phyloP scores from a whole-genome alignment of 768 basidiomycete species.

The Pisolithus orientalis region DNA sequence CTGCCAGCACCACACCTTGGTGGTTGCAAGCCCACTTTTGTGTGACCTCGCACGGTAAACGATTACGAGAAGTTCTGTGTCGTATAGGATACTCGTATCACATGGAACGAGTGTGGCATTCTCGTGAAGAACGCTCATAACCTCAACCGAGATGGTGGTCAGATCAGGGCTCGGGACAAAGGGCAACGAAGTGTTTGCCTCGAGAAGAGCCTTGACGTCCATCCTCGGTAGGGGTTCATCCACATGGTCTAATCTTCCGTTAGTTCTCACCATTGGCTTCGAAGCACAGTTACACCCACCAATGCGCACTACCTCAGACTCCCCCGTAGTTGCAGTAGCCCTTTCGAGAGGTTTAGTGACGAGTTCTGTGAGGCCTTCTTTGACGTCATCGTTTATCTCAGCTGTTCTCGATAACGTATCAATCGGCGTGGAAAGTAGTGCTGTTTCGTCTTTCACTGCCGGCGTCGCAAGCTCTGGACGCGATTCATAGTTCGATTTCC shows the following conservation, averaged over 20 bases:
- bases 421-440: conserved; percentile 49
- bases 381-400: conserved; percentile 38
- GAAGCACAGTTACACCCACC: conserved; percentile 21
- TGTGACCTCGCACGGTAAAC: conserved; percentile 64
- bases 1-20: conserved; percentile 72
- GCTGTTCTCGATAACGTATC: conserved; percentile 45
- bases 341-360: background rate
- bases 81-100: conserved; percentile 59
- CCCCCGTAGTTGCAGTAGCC: background rate
- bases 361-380: background rate
- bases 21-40: conserved; percentile 58
- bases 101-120: conserved; percentile 40
- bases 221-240: conserved; percentile 42
- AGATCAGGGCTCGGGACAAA: conserved; percentile 29
- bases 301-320: conserved; percentile 24
- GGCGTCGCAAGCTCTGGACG: conserved; percentile 60
- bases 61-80: conserved; percentile 62
- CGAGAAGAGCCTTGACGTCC: conserved; percentile 43
- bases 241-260: conserved; percentile 27
- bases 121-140: conserved; percentile 51
- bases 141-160: conserved; percentile 67
- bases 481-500: conserved; percentile 62
- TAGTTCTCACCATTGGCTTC: background rate
- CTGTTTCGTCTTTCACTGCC: conserved; percentile 61
- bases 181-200: conserved; percentile 8